Base-by-base conservation (phyloP, 768 basidiomycete genomes). In the Phaeotremella fagi region DNA sequence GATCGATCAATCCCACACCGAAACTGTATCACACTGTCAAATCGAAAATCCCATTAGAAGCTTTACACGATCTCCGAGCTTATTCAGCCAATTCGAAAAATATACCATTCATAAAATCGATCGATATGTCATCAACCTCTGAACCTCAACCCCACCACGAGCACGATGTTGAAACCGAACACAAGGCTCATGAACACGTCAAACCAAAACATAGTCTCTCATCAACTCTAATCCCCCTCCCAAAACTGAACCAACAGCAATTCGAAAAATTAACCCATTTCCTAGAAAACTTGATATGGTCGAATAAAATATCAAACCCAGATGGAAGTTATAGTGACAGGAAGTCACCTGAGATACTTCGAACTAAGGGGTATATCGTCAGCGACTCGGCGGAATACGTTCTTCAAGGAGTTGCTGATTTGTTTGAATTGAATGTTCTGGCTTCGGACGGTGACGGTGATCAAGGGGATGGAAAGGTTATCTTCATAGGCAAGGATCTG, bases 391-490 rank as follows among this genome's bases (percentile, higher is more conserved):
- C 80, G 48, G 78, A 81, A 51, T 81, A 84, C 61, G 82, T 98
- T 48, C 75, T 99, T 41, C 95, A 99, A 69, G 95, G 92, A 2
- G 95, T 99, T 12, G 79, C 88, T 60, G 88, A 78, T 61, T 80
- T 97, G 73, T 99, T 92, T 69, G 94, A 99, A 63, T 80, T 92
- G 3, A 75, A 67, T 38, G 50, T 59, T 48, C 45, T 72, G 16
- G 42, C 46, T 22, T 5, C 3, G n/a, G 38, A 29, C 37, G 38
- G 33, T 48, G 35, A 77, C 77, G 48, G 81, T 1, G 68, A 84
- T 29, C 82, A 82, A 0, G 81, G 82, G 44, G 74, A 75, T 15
- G 89, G 90, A 23, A 94, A 92, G 75, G 68, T 94, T 22, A 87
- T 92, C 2, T 79, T 94, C 54, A 92, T 94, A 42, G 90, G 90